phyloP scores from a whole-genome alignment of 2,329 filamentous ascomycete genomes.

The Tolypocladium inflatum region DNA sequence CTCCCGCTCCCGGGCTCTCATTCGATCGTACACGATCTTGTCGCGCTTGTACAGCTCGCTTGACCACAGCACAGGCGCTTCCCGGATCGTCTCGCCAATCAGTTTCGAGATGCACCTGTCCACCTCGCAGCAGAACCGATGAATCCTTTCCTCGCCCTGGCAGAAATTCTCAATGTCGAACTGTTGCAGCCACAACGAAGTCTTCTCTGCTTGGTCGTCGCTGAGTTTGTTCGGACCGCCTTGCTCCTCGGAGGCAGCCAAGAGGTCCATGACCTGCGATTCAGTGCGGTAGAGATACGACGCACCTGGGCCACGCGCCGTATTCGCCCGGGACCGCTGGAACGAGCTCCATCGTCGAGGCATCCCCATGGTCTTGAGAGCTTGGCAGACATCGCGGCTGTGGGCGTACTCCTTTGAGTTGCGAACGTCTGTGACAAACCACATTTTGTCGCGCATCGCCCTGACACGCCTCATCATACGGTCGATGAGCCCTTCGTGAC shows the following conservation, averaged over 20 bases:
- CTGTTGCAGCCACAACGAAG: conserved; percentile 70
- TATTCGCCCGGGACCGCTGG: conserved; percentile 37
- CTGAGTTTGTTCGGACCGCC: conserved; percentile 91
- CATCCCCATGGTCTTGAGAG: conserved; percentile 82
- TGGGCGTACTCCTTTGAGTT: conserved; percentile 85
- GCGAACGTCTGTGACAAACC: conserved; percentile 91
- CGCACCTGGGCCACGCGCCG: conserved; percentile 37
- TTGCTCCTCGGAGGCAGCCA: conserved; percentile 73
- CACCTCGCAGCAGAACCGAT: conserved; percentile 85
- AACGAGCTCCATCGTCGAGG: conserved; percentile 46
- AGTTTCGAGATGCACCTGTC: conserved; percentile 78
- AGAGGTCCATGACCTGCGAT: conserved; percentile 75
- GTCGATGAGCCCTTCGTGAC: conserved; percentile 64
- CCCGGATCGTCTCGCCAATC: conserved; percentile 72
- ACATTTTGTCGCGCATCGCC: conserved; percentile 89
- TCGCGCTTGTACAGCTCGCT: conserved; percentile 82
- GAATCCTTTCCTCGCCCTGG: conserved; percentile 86
- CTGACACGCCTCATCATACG: conserved; percentile 65
- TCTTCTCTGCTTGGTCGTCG: conserved; percentile 89
- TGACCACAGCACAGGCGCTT: conserved; percentile 84
- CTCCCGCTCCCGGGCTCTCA: conserved; percentile 33
- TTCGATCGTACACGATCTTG: conserved; percentile 48
- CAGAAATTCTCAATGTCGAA: conserved; percentile 88
- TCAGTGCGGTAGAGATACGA: conserved; percentile 71
- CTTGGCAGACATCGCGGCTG: conserved; percentile 74